Percentiles rank a stretch among this genome's conserved stretches.
Evolutionary conservation across 2,329 filamentous ascomycete genomes (phyloP).

Genomic region (Emergomyces orientalis): DNA sequence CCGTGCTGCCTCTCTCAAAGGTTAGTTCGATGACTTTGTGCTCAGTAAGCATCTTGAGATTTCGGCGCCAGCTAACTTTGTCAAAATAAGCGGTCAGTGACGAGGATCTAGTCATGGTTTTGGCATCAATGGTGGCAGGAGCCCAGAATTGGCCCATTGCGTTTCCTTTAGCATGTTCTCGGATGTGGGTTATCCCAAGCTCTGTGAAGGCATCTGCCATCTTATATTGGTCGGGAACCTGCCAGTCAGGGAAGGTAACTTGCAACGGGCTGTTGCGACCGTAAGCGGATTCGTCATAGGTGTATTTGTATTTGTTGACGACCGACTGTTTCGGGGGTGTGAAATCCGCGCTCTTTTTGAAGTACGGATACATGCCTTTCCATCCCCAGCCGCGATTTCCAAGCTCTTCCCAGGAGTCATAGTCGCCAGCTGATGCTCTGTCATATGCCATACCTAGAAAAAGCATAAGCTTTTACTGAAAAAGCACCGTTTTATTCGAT

Average conservation of each 20-base stretch:
- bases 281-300: conserved; percentile 33
- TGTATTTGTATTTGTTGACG: conserved; percentile 29
- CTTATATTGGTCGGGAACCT: conserved; percentile 13
- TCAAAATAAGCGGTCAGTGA: conserved; percentile 11
- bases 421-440: conserved; percentile 25
- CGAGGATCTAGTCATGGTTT: conserved; percentile 9
- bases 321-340: conserved; percentile 31
- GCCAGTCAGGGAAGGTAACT: conserved; percentile 36
- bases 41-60: conserved; percentile 9
- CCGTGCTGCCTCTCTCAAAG: conserved; percentile 9
- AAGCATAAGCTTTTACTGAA: not conserved
- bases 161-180: conserved; percentile 5
- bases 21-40: conserved; percentile 5
- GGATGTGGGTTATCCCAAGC: conserved; percentile 1
- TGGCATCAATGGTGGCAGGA: conserved; percentile 10
- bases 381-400: conserved; percentile 37
- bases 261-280: conserved; percentile 41
- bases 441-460: conserved; percentile 14
- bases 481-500: not conserved
- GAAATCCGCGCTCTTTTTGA: conserved; percentile 38
- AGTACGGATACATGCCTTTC: conserved; percentile 38
- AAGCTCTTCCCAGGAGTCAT: conserved; percentile 35
- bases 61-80: not conserved
- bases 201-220: conserved; percentile 14
- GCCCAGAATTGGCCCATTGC: conserved; percentile 10